A percentile compares a stretch with the other conserved stretches of the same genome.
These are phyloP conservation scores for Plectosphaerella sp. DNA, from an alignment of 2,329 filamentous ascomycete species.

Conservation along the genomic window DNA sequence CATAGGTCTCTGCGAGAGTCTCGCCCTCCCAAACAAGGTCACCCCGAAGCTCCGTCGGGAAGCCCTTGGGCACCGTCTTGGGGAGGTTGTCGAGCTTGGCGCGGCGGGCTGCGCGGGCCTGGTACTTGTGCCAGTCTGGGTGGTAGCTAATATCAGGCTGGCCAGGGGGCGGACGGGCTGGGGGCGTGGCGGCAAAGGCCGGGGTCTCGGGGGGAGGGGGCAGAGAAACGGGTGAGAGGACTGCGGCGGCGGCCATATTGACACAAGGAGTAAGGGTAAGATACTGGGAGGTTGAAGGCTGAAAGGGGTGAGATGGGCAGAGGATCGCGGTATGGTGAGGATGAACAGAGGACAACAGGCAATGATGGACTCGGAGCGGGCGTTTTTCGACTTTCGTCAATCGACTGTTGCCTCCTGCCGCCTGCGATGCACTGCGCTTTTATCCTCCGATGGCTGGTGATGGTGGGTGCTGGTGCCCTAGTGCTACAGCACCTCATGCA, in stretches of 20 bases:
- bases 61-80: constrained; percentile 41
- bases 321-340: neutral
- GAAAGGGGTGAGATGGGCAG: neutral
- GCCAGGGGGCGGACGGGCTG: constrained; percentile 23
- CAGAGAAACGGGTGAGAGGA: neutral
- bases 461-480: neutral
- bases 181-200: constrained; percentile 13
- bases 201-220: neutral
- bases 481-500: neutral
- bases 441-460: neutral
- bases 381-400: neutral
- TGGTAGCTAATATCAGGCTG: constrained; percentile 57
- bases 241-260: neutral
- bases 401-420: neutral
- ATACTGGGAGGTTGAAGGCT: neutral
- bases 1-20: constrained; percentile 37
- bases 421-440: neutral
- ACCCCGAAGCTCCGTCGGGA: constrained; percentile 42
- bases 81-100: constrained; percentile 33
- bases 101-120: constrained; percentile 41
- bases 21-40: constrained; percentile 55
- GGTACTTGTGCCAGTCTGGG: constrained; percentile 49
- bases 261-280: neutral
- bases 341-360: neutral
- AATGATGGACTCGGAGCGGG: neutral